Base-by-base conservation (phyloP, 2,329 filamentous ascomycete genomes). In the Fusarium concolor region DNA sequence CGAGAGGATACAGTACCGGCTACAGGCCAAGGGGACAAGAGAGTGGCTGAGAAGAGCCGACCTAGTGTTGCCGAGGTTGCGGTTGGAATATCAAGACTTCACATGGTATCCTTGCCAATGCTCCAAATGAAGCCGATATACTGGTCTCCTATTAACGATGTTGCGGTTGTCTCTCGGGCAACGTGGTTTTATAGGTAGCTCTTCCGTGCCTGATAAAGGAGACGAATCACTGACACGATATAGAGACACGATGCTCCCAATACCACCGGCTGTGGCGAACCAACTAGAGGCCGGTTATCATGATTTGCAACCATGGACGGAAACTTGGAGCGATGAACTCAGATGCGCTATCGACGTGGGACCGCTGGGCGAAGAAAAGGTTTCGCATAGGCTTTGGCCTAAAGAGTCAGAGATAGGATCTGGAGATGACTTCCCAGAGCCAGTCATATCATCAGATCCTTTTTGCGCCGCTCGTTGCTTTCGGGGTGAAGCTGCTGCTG, bases 71-170 rank as follows among this genome's bases (percentile, higher is more conserved):
- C 79, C 7, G 89, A 91, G 59, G 89, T 98, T 4, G 89, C 94
- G 5, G 95, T 98, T 2, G 96, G 96, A 0, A 84, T 96, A 8
- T 97, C 94, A n/a, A 87, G 94, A 68, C 83, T 99, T 59, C 95
- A 99, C 76, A 87, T 94, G 74, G 95, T 98, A 2, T 89, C 92
- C 59, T 84, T 98, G 71, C 94, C 95, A 22, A 87, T 87, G 53
- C 81, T 97, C 33, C 86, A 92, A 74, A 97, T 99, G 94, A 93
- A 94, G 77, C 96, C 96, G 0, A 97, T 98, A 62, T 99, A 99
- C 77, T 99, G 96, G 96, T 94, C 91, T 18, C 95, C 96, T 10
- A 86, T 98, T 31, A 94, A 97, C 73, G 96, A 98, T 74, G 87
- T 96, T 31, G 91, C 93, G 9, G 84, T 89, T 35, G 94, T 98